Conservation (phyloP, 805 yeast genomes). For the Barnettozyma californica region DNA sequence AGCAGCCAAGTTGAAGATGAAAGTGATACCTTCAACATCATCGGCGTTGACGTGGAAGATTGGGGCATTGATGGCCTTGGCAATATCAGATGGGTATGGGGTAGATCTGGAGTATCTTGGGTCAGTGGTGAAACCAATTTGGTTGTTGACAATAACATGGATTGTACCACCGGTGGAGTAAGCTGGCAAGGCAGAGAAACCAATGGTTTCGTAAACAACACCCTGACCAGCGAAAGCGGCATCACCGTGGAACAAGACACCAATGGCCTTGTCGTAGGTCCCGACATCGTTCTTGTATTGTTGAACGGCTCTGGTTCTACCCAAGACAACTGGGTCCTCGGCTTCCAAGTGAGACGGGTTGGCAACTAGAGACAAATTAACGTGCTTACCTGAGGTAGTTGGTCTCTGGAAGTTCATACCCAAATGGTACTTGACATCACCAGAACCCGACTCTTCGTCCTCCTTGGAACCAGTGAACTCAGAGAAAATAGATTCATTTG, state of each 20-base stretch:
- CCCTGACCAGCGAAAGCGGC: conserved; percentile 99
- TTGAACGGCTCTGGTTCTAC: conserved; percentile 94
- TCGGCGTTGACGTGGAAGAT: conserved; percentile 99
- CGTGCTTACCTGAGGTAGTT: conserved; percentile 95
- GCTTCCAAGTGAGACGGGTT: conserved; percentile 99
- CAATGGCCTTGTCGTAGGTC: conserved; percentile 78
- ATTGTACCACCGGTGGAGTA: conserved; percentile 98
- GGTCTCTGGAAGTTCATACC: conserved; percentile 99
- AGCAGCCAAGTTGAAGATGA: conserved; percentile 92
- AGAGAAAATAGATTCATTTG: conserved; percentile 94
- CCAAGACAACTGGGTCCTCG: conserved; percentile 97
- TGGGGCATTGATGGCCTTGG: conserved; percentile 95
- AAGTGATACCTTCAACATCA: conserved; percentile 90
- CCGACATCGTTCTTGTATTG: conserved; percentile 87
- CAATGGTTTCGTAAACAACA: conserved; percentile 98
- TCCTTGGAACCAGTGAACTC: conserved; percentile 91
- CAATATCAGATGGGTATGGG: conserved; percentile 96
- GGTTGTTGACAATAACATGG: conserved; percentile 94
- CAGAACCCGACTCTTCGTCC: conserved; percentile 86
- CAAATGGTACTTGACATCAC: conserved; percentile 98
- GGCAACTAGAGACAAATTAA: conserved; percentile 92
- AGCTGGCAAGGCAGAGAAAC: conserved; percentile 86
- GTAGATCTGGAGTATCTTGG: conserved; percentile 97
- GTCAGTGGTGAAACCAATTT: conserved; percentile 99
- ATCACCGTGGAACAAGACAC: conserved; percentile 95